Conservation (phyloP, 257 asterid genomes). For the Jasminum sambac region DNA sequence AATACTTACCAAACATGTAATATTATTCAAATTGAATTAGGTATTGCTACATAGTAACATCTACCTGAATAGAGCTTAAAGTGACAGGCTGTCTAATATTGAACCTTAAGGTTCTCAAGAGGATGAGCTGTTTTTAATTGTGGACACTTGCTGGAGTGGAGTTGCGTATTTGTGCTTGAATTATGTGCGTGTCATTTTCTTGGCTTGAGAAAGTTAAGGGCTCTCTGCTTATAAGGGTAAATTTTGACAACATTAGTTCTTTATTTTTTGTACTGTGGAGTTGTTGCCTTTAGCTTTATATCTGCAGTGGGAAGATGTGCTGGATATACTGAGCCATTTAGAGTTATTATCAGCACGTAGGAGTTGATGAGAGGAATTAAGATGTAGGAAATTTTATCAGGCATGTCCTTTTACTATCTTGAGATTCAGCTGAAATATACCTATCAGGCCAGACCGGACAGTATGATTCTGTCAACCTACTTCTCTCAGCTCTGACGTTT, state of each 20-base stretch:
- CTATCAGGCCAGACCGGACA: background rate
- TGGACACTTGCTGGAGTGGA: background rate
- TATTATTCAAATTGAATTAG: constrained; percentile 4
- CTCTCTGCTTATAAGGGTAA: background rate
- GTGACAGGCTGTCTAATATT: background rate
- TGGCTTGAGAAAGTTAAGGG: background rate
- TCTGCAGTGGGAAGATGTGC: background rate
- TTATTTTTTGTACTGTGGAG: background rate
- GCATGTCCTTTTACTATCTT: background rate
- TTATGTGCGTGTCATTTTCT: background rate
- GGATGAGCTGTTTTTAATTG: background rate
- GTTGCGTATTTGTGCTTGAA: background rate
- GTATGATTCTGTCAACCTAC: background rate
- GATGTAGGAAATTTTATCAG: background rate
- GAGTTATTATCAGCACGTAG: background rate
- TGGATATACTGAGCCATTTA: background rate
- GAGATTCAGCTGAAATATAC: background rate
- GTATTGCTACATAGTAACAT: constrained; percentile 1
- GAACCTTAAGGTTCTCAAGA: background rate
- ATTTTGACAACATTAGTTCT: background rate
- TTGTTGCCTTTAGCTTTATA: background rate
- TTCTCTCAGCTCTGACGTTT: background rate
- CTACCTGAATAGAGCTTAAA: constrained; percentile 5
- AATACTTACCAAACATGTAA: background rate
- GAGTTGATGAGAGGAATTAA: background rate